A percentile compares a stretch with the other conserved stretches of the same genome.
Evolutionary conservation across 164 flowering plant species (phyloP).

Genomic region (Berberis thunbergii): DNA sequence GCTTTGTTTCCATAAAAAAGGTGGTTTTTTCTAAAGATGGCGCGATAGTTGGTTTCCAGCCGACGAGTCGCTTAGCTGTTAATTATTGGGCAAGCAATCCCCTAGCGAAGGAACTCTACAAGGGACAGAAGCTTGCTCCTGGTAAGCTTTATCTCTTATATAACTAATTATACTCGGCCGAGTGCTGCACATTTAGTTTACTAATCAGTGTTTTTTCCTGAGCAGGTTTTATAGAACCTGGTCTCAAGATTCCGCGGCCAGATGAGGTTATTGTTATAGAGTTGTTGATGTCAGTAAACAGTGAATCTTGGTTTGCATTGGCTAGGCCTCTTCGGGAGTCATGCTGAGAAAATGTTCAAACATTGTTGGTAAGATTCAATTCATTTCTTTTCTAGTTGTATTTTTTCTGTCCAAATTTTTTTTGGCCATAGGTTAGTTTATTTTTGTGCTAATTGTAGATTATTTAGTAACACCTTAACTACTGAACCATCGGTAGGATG

Average conservation of each 20-base stretch:
- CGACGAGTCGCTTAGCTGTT: slow-evolving; percentile 64
- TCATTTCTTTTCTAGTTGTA: background rate
- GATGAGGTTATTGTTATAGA: slow-evolving; percentile 39
- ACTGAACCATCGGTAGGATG: too few relatives aligned
- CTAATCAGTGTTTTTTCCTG: slow-evolving; percentile 2
- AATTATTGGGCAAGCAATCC: slow-evolving; percentile 81
- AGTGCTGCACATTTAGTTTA: slow-evolving; percentile 4
- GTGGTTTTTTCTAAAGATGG: slow-evolving; percentile 64
- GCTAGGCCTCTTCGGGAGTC: slow-evolving; percentile 42
- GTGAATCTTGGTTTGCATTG: slow-evolving; percentile 47
- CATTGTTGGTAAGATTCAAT: background rate
- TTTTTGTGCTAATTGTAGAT: too few relatives aligned
- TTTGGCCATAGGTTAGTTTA: too few relatives aligned
- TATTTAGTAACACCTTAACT: too few relatives aligned
- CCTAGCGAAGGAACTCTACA: slow-evolving; percentile 58
- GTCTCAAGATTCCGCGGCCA: slow-evolving; percentile 45
- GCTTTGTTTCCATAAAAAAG: slow-evolving; percentile 18
- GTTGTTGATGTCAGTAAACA: slow-evolving; percentile 61
- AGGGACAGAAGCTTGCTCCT: slow-evolving; percentile 58
- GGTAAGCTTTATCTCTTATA: slow-evolving; percentile 28
- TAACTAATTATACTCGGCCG: background rate
- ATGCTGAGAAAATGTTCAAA: background rate
- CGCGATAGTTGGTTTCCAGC: slow-evolving; percentile 66
- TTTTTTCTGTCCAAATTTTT: too few relatives aligned
- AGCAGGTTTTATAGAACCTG: slow-evolving; percentile 64